Evolutionary conservation across 345 rosid genomes (phyloP).

Genomic region (Murraya paniculata): DNA sequence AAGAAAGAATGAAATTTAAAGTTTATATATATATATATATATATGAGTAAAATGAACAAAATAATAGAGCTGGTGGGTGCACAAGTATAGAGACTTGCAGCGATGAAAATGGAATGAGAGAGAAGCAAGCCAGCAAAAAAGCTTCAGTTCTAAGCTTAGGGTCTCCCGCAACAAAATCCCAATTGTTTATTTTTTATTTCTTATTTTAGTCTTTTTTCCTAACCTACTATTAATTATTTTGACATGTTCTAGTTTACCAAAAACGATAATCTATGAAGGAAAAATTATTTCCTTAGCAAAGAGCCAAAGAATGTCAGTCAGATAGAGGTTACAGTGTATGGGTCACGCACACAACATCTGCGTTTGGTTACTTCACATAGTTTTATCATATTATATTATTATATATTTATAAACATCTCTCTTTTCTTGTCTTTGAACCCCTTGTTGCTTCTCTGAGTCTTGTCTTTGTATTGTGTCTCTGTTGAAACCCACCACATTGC

Average conservation of each 20-base stretch:
- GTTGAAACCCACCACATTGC: conserved; percentile 31
- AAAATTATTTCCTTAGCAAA: conserved; percentile 8
- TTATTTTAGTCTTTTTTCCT: not conserved
- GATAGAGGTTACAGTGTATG: conserved; percentile 5
- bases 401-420: not conserved
- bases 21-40: not conserved
- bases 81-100: conserved; percentile 21
- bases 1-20: not conserved
- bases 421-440: conserved; percentile 24
- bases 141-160: conserved; percentile 15
- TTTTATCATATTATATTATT: conserved; percentile 4
- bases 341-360: conserved; percentile 22
- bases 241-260: not conserved
- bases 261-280: not conserved
- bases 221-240: not conserved
- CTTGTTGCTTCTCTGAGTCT: conserved; percentile 17
- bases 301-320: conserved; percentile 38
- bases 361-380: conserved; percentile 5
- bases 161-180: conserved; percentile 5
- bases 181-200: not conserved
- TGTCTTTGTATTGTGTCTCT: conserved; percentile 14
- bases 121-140: conserved; percentile 12
- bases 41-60: not conserved
- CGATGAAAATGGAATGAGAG: conserved; percentile 16
- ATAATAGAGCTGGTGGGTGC: conserved; percentile 6